phyloP scores from a whole-genome alignment of 1,284 basidiomycete genomes.

The Bondarzewia mesenterica region DNA sequence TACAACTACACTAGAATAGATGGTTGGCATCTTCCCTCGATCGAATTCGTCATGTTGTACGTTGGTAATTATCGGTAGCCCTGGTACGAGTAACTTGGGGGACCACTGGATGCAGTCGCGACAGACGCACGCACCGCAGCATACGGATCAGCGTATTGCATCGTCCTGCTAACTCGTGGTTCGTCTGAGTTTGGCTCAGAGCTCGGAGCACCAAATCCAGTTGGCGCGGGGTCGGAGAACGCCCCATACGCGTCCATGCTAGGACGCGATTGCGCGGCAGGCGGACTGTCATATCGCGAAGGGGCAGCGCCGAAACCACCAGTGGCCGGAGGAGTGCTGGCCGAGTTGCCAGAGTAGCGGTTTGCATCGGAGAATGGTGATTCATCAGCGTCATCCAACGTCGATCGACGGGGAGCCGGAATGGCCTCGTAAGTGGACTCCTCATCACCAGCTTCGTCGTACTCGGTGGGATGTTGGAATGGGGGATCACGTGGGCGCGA shows the following conservation, averaged over 20 bases:
- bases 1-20: slow-evolving; percentile 12
- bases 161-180: slow-evolving; percentile 70
- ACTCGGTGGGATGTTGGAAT: slow-evolving; percentile 47
- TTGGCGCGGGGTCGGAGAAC: slow-evolving; percentile 75
- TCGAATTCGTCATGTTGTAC: not conserved
- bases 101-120: slow-evolving; percentile 10
- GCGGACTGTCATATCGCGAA: slow-evolving; percentile 14
- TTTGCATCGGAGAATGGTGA: slow-evolving; percentile 50
- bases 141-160: slow-evolving; percentile 82
- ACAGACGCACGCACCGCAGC: slow-evolving; percentile 61
- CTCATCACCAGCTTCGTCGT: slow-evolving; percentile 31
- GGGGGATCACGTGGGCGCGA: slow-evolving; percentile 58
- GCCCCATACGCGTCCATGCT: slow-evolving; percentile 84
- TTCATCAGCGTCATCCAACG: slow-evolving; percentile 29
- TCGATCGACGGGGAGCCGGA: slow-evolving; percentile 24
- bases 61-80: slow-evolving; percentile 16
- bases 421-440: slow-evolving; percentile 35
- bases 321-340: slow-evolving; percentile 19
- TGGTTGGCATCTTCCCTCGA: not conserved
- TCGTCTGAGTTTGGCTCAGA: slow-evolving; percentile 24
- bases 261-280: slow-evolving; percentile 34
- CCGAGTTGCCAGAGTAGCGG: slow-evolving; percentile 30
- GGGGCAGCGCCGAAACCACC: slow-evolving; percentile 3
- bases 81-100: slow-evolving; percentile 17
- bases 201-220: slow-evolving; percentile 41